phyloP scores from a whole-genome alignment of 1,284 basidiomycete genomes.

The Ganoderma sinense region DNA sequence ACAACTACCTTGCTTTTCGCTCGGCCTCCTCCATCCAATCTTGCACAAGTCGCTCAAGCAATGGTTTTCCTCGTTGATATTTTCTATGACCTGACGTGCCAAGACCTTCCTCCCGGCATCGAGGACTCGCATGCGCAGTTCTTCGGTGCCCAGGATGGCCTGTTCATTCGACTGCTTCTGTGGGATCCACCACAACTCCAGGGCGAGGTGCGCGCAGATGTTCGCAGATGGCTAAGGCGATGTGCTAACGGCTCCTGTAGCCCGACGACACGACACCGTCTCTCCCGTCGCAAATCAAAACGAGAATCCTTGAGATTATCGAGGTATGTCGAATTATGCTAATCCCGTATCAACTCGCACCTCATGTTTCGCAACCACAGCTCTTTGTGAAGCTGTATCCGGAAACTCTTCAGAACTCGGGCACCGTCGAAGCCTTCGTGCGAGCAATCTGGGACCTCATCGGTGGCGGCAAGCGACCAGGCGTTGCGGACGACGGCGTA shows the following conservation, averaged over 20 bases:
- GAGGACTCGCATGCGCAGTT: slow-evolving; percentile 90
- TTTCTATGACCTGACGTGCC: slow-evolving; percentile 94
- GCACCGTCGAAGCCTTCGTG: slow-evolving; percentile 85
- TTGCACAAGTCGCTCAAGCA: slow-evolving; percentile 68
- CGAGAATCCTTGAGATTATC: slow-evolving; percentile 90
- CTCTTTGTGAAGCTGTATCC: slow-evolving; percentile 93
- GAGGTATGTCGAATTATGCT: slow-evolving; percentile 56
- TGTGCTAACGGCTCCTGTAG: slow-evolving; percentile 45
- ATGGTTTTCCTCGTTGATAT: slow-evolving; percentile 87
- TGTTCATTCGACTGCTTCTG: slow-evolving; percentile 80
- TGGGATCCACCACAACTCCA: slow-evolving; percentile 80
- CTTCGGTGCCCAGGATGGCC: slow-evolving; percentile 74
- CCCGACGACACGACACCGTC: slow-evolving; percentile 87
- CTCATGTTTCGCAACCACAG: slow-evolving; percentile 46
- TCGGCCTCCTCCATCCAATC: slow-evolving; percentile 50
- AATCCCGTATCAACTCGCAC: too few species aligned
- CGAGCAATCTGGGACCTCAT: slow-evolving; percentile 93
- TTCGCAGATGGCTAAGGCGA: too few species aligned
- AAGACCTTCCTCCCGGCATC: slow-evolving; percentile 94
- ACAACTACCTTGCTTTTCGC: slow-evolving; percentile 60
- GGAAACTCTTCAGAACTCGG: slow-evolving; percentile 78
- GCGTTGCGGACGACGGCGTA: slow-evolving; percentile 84
- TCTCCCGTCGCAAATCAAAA: slow-evolving; percentile 87
- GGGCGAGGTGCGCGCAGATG: slow-evolving; percentile 66
- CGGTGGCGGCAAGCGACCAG: slow-evolving; percentile 73